These are phyloP conservation scores for Bothriochloa decipiens DNA, from an alignment of 176 grass and related monocot genomes.

Conservation along the genomic window DNA sequence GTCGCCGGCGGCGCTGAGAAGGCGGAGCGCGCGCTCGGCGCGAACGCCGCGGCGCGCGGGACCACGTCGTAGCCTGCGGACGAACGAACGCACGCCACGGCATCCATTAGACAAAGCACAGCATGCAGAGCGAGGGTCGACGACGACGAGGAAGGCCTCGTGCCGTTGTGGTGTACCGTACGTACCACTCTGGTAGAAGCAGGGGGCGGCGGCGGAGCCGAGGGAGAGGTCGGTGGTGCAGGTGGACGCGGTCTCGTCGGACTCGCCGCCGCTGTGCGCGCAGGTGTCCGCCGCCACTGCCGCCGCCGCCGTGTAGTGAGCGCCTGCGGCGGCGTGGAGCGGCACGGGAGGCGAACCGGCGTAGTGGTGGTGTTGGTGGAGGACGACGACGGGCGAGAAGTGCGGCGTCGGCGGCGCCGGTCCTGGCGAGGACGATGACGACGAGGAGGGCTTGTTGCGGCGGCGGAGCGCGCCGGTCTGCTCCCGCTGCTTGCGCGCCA, in stretches of 20 bases:
- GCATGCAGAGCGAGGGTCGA: neutral
- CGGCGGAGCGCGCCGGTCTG: conserved; percentile 71
- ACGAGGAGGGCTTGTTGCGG: conserved; percentile 44
- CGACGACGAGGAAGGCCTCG: neutral
- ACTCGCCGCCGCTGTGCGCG: conserved; percentile 67
- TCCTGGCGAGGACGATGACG: conserved; percentile 22
- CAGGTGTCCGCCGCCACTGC: conserved; percentile 16
- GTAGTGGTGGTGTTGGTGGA: conserved; percentile 29
- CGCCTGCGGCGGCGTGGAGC: neutral
- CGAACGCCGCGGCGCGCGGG: conserved; percentile 39
- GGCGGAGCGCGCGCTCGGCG: conserved; percentile 49
- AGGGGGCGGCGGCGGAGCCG: conserved; percentile 37
- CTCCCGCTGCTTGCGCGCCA: conserved; percentile 72
- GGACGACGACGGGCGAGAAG: neutral
- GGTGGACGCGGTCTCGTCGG: conserved; percentile 74
- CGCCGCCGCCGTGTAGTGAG: neutral
- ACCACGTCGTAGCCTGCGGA: conserved; percentile 50
- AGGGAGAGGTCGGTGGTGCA: conserved; percentile 89
- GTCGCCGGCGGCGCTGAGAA: conserved; percentile 44
- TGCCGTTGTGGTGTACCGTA: neutral
- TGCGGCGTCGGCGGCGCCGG: neutral
- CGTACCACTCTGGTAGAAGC: conserved; percentile 50
- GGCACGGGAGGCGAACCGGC: neutral
- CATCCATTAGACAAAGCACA: neutral
- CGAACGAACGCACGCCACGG: neutral